A percentile compares a stretch with the other conserved stretches of the same genome.
Evolutionary conservation across 106 monocot genomes (phyloP).

Genomic region (Agapanthus africanus): DNA sequence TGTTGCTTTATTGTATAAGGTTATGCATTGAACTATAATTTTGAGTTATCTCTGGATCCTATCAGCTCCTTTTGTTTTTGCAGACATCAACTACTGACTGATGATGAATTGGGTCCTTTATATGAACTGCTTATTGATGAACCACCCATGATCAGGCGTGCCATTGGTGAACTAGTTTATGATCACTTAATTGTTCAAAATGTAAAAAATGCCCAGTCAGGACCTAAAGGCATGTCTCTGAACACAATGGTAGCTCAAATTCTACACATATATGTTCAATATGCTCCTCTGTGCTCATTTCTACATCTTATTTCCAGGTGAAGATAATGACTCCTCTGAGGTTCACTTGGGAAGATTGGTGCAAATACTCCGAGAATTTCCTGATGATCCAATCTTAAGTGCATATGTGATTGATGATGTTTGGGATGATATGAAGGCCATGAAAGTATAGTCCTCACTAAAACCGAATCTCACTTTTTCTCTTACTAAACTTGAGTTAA

Average conservation of each 20-base stretch:
- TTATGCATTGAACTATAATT: neutral
- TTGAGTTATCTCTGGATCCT: neutral
- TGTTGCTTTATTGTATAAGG: neutral
- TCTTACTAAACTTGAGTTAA: neutral
- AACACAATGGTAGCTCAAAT: neutral
- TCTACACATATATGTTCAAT: constrained; percentile 1
- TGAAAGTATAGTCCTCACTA: constrained; percentile 54
- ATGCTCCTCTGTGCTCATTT: neutral
- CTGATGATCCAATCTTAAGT: constrained; percentile 85
- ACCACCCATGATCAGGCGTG: constrained; percentile 87
- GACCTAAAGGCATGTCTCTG: constrained; percentile 28
- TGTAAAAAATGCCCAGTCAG: constrained; percentile 54
- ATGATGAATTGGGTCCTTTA: constrained; percentile 91
- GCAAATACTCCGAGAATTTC: constrained; percentile 93
- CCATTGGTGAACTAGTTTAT: constrained; percentile 95
- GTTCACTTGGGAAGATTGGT: constrained; percentile 85
- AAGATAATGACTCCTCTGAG: constrained; percentile 79
- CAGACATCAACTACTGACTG: constrained; percentile 91
- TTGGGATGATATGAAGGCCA: constrained; percentile 99
- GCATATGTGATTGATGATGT: constrained; percentile 98
- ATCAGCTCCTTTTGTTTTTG: constrained; percentile 15
- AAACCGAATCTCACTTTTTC: neutral
- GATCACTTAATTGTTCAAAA: constrained; percentile 96
- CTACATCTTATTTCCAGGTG: constrained; percentile 29
- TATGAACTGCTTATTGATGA: constrained; percentile 99